Evolutionary conservation across 73 alveolate species (phyloP).

Genomic region (Strombidium stylifer): DNA sequence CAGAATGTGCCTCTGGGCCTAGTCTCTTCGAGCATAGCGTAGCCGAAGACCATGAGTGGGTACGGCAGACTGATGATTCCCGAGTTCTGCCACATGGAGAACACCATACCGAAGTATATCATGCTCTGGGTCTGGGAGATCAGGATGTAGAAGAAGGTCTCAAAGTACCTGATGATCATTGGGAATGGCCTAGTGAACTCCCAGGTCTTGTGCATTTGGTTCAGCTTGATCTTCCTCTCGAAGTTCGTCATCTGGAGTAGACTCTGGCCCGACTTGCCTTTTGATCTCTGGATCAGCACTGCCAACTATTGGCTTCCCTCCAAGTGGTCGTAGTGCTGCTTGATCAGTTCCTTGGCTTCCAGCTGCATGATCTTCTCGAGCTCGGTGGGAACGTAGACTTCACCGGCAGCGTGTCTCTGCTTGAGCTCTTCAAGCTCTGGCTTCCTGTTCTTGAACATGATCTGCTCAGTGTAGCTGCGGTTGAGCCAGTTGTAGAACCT

Average conservation of each 20-base stretch:
- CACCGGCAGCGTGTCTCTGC: slow-evolving; percentile 26
- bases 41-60: slow-evolving; percentile 58
- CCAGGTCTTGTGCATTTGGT: slow-evolving; percentile 2
- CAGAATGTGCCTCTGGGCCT: slow-evolving; percentile 54
- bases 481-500: slow-evolving; percentile 4
- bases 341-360: slow-evolving; percentile 10
- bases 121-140: slow-evolving; percentile 32
- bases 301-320: too few species aligned
- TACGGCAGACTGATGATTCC: slow-evolving; percentile 43
- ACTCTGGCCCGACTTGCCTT: too few species aligned
- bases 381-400: slow-evolving; percentile 18
- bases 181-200: slow-evolving; percentile 17
- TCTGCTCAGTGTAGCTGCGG: slow-evolving; percentile 45
- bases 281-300: too few species aligned
- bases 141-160: too few species aligned
- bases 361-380: slow-evolving; percentile 23
- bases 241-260: neutral
- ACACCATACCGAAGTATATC: slow-evolving; percentile 47
- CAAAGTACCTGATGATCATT: too few species aligned
- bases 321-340: too few species aligned
- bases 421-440: slow-evolving; percentile 2
- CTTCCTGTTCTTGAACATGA: slow-evolving; percentile 22
- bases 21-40: slow-evolving; percentile 64
- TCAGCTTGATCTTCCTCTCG: slow-evolving; percentile 1
- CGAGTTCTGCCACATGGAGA: slow-evolving; percentile 45